Evolutionary conservation across 345 rosid genomes (phyloP).

Genomic region (Eutrema japonicum): DNA sequence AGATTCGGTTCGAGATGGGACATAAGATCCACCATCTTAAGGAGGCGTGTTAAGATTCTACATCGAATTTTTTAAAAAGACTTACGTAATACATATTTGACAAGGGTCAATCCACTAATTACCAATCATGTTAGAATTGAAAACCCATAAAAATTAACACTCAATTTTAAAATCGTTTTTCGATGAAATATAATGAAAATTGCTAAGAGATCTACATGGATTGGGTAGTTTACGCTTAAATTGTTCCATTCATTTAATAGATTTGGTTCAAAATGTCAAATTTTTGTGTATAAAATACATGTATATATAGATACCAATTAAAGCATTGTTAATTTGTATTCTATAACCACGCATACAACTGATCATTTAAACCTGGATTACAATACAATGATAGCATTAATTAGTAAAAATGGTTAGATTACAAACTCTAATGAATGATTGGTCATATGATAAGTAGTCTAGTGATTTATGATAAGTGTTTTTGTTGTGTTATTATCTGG

Average conservation of each 20-base stretch:
- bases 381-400: background rate
- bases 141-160: too few species aligned
- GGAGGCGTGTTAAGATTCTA: too few species aligned
- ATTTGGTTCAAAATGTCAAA: background rate
- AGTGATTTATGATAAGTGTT: background rate
- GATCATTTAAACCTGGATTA: background rate
- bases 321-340: background rate
- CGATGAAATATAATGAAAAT: background rate
- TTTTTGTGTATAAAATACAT: background rate
- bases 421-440: background rate
- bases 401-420: background rate
- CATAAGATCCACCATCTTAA: too few species aligned
- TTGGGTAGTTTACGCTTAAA: background rate
- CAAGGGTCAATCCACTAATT: too few species aligned
- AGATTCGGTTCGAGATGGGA: too few species aligned
- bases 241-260: background rate
- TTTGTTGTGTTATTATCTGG: background rate
- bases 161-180: background rate
- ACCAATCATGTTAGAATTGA: too few species aligned
- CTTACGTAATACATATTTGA: too few species aligned
- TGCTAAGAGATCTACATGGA: background rate
- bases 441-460: background rate
- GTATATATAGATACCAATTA: background rate
- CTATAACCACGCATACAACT: background rate
- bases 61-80: too few species aligned